A percentile compares a stretch with the other conserved stretches of the same genome.
Evolutionary conservation across 2,329 filamentous ascomycete genomes (phyloP).

Genomic region (Ilyonectria sp.): DNA sequence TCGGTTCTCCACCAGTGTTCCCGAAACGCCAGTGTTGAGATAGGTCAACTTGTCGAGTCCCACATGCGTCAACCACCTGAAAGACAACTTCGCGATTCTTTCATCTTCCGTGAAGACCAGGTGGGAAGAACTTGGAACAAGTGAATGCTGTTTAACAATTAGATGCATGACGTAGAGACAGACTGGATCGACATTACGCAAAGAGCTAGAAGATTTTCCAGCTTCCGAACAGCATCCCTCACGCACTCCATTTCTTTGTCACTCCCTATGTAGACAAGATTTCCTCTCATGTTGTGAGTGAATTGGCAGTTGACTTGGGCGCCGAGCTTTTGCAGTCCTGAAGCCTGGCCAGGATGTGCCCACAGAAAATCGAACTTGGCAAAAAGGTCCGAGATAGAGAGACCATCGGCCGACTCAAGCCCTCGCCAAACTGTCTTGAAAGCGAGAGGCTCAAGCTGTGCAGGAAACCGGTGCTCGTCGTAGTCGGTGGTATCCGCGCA

Average conservation of each 20-base stretch:
- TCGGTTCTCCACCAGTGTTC: conserved; percentile 31
- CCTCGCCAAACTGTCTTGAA: conserved; percentile 48
- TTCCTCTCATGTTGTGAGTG: conserved; percentile 47
- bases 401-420: conserved; percentile 31
- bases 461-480: conserved; percentile 44
- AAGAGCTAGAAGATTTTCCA: conserved; percentile 39
- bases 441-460: conserved; percentile 27
- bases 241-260: conserved; percentile 23
- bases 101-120: conserved; percentile 41
- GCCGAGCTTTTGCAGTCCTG: conserved; percentile 33
- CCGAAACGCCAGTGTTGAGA: conserved; percentile 20
- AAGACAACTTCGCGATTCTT: conserved; percentile 34
- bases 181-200: conserved; percentile 28
- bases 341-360: conserved; percentile 5
- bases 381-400: conserved; percentile 34
- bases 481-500: conserved; percentile 24
- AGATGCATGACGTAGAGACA: conserved; percentile 15
- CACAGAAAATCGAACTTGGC: conserved; percentile 36
- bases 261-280: conserved; percentile 50
- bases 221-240: conserved; percentile 34
- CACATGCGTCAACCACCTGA: conserved; percentile 47
- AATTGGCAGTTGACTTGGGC: conserved; percentile 39
- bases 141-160: conserved; percentile 36
- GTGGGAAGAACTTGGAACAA: conserved; percentile 35
- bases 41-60: conserved; percentile 48